phyloP scores from a whole-genome alignment of 352 stramenopile genomes.

The Phytophthora multivora region DNA sequence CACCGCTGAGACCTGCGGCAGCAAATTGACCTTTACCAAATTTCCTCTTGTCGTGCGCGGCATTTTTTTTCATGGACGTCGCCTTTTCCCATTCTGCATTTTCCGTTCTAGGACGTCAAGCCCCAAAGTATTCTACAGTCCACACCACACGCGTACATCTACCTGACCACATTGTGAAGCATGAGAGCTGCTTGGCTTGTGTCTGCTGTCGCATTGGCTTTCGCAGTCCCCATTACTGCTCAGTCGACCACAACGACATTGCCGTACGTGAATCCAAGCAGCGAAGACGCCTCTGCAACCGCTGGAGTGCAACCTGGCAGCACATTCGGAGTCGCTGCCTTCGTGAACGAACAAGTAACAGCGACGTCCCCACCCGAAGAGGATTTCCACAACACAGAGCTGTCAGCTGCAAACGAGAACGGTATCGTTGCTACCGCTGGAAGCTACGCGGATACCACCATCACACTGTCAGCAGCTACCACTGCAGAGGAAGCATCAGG shows the following conservation, averaged over 20 bases:
- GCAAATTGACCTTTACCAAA: conserved; percentile 7
- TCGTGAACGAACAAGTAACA: conserved; percentile 10
- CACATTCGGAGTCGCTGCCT: not conserved
- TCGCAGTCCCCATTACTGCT: not conserved
- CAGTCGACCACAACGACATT: conserved; percentile 7
- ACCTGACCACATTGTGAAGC: conserved; percentile 4
- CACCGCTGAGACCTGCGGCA: not conserved
- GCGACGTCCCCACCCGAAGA: conserved; percentile 1
- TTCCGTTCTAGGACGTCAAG: not conserved
- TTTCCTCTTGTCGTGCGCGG: not conserved
- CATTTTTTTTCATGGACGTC: conserved; percentile 2
- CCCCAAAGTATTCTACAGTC: conserved; percentile 3
- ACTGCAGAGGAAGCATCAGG: conserved; percentile 3
- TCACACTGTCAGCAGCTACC: conserved; percentile 5
- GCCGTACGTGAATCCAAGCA: not conserved
- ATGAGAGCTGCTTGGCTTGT: conserved; percentile 8
- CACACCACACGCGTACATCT: not conserved
- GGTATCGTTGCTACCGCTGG: conserved; percentile 9
- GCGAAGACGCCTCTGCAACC: not conserved
- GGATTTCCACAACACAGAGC: conserved; percentile 25
- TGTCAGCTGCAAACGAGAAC: conserved; percentile 11
- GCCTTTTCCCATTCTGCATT: conserved; percentile 20
- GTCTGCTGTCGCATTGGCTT: conserved; percentile 5
- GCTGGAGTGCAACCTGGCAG: conserved; percentile 12
- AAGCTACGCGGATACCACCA: conserved; percentile 10